phyloP scores from a whole-genome alignment of 495 filamentous ascomycete genomes.

The Talaromyces borbonicus region DNA sequence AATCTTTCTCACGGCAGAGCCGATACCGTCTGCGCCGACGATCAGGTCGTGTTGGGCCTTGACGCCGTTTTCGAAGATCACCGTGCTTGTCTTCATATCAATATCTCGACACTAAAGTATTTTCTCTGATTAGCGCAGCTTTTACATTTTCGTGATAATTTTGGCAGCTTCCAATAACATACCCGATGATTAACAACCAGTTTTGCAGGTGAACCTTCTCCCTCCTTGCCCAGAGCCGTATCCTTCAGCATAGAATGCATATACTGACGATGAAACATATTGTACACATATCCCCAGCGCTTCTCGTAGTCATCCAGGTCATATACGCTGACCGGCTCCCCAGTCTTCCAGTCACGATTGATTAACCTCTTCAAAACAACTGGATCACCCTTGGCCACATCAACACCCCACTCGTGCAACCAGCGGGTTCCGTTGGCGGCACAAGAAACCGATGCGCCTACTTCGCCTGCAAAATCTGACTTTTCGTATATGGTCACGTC shows the following conservation, averaged over 20 bases:
- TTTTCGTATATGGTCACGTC: constrained; percentile 41
- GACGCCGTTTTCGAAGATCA: constrained; percentile 28
- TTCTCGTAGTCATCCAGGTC: constrained; percentile 34
- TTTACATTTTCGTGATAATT: background rate
- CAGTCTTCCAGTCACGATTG: constrained; percentile 40
- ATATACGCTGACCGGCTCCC: constrained; percentile 35
- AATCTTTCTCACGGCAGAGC: constrained; percentile 30
- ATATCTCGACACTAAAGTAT: constrained; percentile 29
- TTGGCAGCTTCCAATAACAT: constrained; percentile 1
- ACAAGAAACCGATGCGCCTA: constrained; percentile 34
- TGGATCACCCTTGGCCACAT: constrained; percentile 34
- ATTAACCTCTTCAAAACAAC: constrained; percentile 39
- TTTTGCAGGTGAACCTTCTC: constrained; percentile 31
- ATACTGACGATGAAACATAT: constrained; percentile 47
- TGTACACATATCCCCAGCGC: constrained; percentile 37
- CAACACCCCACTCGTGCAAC: constrained; percentile 36
- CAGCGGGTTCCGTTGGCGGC: constrained; percentile 37
- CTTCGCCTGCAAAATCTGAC: constrained; percentile 32
- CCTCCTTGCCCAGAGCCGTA: constrained; percentile 30
- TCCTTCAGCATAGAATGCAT: constrained; percentile 47
- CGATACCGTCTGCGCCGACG: constrained; percentile 36
- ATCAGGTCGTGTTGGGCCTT: constrained; percentile 29
- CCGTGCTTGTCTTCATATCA: constrained; percentile 23
- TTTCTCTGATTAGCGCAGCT: background rate
- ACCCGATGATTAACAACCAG: constrained; percentile 35